Evolutionary conservation across 352 stramenopile genomes (phyloP), one percentile per base, ranked within the genome.

Genomic region (Paralagenidium karlingii): DNA sequence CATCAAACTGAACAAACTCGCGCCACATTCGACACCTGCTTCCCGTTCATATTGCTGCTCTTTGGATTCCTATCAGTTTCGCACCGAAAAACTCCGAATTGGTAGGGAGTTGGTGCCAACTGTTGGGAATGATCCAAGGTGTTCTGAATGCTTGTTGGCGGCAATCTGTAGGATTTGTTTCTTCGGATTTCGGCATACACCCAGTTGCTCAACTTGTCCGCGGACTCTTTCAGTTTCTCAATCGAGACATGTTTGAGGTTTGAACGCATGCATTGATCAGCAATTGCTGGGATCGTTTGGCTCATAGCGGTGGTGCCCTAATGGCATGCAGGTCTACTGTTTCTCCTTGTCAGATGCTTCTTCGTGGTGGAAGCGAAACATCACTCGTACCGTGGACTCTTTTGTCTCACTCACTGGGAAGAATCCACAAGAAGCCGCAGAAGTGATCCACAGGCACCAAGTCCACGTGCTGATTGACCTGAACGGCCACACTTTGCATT

Each of bases 291-390:
- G n/a, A n/a, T n/a, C n/a, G n/a, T n/a, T n/a, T n/a, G n/a, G n/a
- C n/a, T n/a, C n/a, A n/a, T n/a, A n/a, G n/a, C n/a, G n/a, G n/a
- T n/a, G n/a, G n/a, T n/a, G n/a, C n/a, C n/a, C n/a, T n/a, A n/a
- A n/a, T n/a, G n/a, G 47, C 0, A 45, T 63, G 5, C 60, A 62
- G 20, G 65, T 89, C 3, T 88, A 71, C 42, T 85, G 73, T 45
- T 93, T 89, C 48, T 63, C 73, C 0, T 55, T 89, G 1, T 73
- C 60, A 1, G 47, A 59, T 12, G 43, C 50, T 1, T 51, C 55
- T 11, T 88, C 71, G 3, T 93, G 79, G 79, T 93, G 79, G 76
- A 71, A 67, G 15, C 48, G 55, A 5, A 93, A 93, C 45, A 88
- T 90, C 42, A 83, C 71, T 2, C 53, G 49, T 9, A 64, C 42